Evolutionary conservation across 208 protist species (phyloP), one percentile per base, ranked within the genome.

Genomic region (Hexamita inflata): DNA sequence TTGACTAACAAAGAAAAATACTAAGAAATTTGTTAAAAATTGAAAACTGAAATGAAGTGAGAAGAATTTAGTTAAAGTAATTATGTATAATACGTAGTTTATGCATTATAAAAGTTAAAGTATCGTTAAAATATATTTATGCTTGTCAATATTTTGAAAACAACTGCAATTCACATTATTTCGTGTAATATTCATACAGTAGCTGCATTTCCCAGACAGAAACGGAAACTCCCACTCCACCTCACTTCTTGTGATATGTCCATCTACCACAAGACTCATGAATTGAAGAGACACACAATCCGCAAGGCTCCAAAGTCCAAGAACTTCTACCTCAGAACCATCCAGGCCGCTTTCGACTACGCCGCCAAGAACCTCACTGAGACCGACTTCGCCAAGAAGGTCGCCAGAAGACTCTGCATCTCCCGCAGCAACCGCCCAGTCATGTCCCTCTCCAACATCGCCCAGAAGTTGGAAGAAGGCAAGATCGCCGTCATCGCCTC

Each of bases 401-500:
- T 99, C 40, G 90, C 97, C 74, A 89, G 91, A 77, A 82, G 90
- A 79, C 90, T 98, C 73, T 89, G 92, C 75, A 94, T 94, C 86
- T 94, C 88, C 84, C 84, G 88, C 74, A 91, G 82, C 82, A 96
- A 98, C 91, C 87, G 90, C 61, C 89, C 93, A 30, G 90, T 92
- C 59, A 85, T 98, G 59, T 96, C 94, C 32, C 80, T 98, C 73
- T 92, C 90, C 82, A 89, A 88, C 81, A 84, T 98, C 57, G 87
- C 90, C 59, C 77, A 82, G 19, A 77, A 84, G 73, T 82, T 89
- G 80, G 88, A 92, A 81, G 92, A 94, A 83, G 84, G 87, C 78
- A 90, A 91, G 76, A 95, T 94, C 78, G 93, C 90, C 77, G 95
- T 99, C 61, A 64, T 97, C 32, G 94, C 98, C 68, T 95, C 93